These are phyloP conservation scores for Lathyrus oleraceus DNA, from an alignment of 306 rosid species.

Conservation along the genomic window DNA sequence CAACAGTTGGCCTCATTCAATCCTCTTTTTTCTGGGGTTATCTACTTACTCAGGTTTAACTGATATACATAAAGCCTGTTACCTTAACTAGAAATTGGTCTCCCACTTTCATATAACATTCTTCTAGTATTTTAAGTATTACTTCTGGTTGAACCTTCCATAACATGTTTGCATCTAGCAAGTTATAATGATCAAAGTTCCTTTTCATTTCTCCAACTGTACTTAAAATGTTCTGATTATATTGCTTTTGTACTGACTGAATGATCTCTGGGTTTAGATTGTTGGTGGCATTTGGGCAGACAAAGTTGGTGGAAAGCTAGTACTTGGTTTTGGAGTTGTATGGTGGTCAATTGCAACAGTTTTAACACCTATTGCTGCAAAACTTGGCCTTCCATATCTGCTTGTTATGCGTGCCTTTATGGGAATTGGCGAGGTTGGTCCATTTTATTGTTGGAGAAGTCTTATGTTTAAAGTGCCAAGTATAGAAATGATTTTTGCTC, in stretches of 20 bases:
- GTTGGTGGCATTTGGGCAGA: conserved; percentile 99
- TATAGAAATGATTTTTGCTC: conserved; percentile 16
- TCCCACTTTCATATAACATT: not conserved
- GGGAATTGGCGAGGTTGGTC: conserved; percentile 95
- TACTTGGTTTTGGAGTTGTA: conserved; percentile 87
- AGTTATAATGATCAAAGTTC: conserved; percentile 15
- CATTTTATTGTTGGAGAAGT: conserved; percentile 32
- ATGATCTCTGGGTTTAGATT: conserved; percentile 51
- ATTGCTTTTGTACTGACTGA: conserved; percentile 35
- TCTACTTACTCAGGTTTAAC: conserved; percentile 89
- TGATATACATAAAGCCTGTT: not conserved
- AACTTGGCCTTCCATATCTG: conserved; percentile 79
- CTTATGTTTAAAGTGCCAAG: conserved; percentile 14
- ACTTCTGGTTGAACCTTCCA: conserved; percentile 19
- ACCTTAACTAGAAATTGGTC: conserved; percentile 18
- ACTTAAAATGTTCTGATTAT: not conserved
- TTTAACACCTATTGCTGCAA: conserved; percentile 92
- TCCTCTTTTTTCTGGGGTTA: conserved; percentile 98
- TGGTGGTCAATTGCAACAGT: conserved; percentile 97
- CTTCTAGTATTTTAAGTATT: conserved; percentile 11
- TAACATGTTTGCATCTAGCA: conserved; percentile 16
- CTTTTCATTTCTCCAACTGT: conserved; percentile 10
- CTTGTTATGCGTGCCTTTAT: conserved; percentile 90
- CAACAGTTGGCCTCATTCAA: conserved; percentile 94
- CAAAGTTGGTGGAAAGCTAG: conserved; percentile 90